These are phyloP conservation scores for Proliferodiscus dingleyae DNA, from an alignment of 2,329 filamentous ascomycete species.

Conservation along the genomic window DNA sequence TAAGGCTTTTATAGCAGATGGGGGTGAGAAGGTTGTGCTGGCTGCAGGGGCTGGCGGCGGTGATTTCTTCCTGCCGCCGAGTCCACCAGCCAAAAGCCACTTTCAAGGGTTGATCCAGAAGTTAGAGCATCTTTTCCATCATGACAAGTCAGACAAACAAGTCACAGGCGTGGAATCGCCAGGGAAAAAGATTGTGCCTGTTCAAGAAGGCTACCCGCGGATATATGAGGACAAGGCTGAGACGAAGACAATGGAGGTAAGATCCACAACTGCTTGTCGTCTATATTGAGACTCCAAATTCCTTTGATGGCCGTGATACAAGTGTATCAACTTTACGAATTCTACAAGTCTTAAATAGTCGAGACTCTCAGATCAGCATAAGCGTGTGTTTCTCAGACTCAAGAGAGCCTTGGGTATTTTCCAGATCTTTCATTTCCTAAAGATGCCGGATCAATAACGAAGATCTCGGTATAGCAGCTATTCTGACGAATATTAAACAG, in stretches of 20 bases:
- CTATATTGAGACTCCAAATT: too few species aligned
- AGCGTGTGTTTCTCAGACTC: too few species aligned
- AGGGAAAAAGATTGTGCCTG: constrained; percentile 2
- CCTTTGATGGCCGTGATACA: too few species aligned
- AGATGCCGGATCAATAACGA: too few species aligned
- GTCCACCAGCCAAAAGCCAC: constrained; percentile 31
- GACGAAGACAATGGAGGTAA: constrained; percentile 33
- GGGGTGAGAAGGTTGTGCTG: constrained; percentile 21
- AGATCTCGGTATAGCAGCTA: too few species aligned
- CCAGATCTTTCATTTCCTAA: too few species aligned
- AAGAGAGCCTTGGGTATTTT: too few species aligned
- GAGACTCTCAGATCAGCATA: too few species aligned
- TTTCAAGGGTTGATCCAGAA: constrained; percentile 25
- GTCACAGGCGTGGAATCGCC: neutral
- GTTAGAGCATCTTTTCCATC: too few species aligned
- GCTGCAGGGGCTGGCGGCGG: constrained; percentile 15
- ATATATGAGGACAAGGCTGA: constrained; percentile 32
- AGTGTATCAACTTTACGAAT: too few species aligned
- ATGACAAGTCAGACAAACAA: too few species aligned
- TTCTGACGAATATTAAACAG: constrained; percentile 16
- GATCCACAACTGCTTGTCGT: constrained; percentile 3
- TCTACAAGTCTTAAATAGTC: too few species aligned
- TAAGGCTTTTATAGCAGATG: constrained; percentile 29
- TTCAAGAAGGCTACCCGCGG: constrained; percentile 10
- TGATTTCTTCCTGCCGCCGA: constrained; percentile 29